Evolutionary conservation across 306 rosid species (phyloP), one percentile per base, ranked within the genome.

Genomic region (Gastrolobium villosum): DNA sequence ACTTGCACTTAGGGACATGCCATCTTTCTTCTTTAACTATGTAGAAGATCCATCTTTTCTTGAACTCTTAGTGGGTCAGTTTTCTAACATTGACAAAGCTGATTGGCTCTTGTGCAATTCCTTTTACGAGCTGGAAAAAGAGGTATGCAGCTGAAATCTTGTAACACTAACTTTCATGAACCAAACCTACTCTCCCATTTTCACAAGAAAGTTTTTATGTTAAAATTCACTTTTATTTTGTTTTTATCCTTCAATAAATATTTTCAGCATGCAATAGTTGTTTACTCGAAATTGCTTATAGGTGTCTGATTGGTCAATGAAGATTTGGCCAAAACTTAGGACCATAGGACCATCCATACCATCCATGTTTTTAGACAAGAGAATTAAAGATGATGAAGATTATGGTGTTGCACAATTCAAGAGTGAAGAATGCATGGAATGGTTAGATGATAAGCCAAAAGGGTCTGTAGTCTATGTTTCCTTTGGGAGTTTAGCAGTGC

Each of bases 101-200:
- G 67, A 61, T 2, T 35, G 67, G 67, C 6, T 61, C 9, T 28
- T 61, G 5, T 35, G 20, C 44, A 61, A 34, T 61, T 70, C 64
- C 15, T 70, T 39, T 6, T 61, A 40, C 10, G 84, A 84, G 62
- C 39, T 74, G 10, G 84, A 84, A 44, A 31, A 68, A 61, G 78
- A 79, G 81, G 87, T 79, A 56, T 20, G 26, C 26, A 20, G 26
- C 26, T 20, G 26, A 20, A 20, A 20, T 20, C 26, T 20, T 20
- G 26, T 20, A 20, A 20, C 26, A 20, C 26, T 20, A 20, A 20
- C 1, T 20, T 20, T 20, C 26, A 20, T 20, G 26, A 20, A 20
- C 26, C 26, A 20, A 20, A 20, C 26, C 26, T 0, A 20, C 26
- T 20, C 26, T 20, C 26, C 26, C 26, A 20, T 20, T 20, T 20